Evolutionary conservation across 2,329 filamentous ascomycete genomes (phyloP).

Genomic region (Aspergillus ustus): DNA sequence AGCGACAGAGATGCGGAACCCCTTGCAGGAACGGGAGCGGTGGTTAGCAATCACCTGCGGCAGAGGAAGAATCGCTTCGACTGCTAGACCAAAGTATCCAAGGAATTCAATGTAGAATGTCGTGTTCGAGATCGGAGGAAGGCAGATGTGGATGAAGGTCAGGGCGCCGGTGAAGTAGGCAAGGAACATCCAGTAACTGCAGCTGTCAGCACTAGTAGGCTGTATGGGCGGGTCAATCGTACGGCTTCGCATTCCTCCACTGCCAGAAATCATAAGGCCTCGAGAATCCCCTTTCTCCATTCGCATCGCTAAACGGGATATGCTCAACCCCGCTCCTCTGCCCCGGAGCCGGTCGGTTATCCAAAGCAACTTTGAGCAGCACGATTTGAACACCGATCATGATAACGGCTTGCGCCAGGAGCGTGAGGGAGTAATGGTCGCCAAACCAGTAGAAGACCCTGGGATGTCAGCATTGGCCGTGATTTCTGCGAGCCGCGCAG

Average conservation of each 20-base stretch:
- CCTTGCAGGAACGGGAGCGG: constrained; percentile 52
- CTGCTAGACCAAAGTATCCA: constrained; percentile 51
- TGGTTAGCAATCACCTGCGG: constrained; percentile 55
- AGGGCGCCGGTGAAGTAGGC: constrained; percentile 57
- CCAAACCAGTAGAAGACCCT: constrained; percentile 71
- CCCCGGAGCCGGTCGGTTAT: constrained; percentile 55
- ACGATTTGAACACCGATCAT: constrained; percentile 64
- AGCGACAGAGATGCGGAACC: constrained; percentile 54
- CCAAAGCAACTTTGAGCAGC: constrained; percentile 64
- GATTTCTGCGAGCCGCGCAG: background rate
- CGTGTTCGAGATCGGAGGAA: constrained; percentile 53
- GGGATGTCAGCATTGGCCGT: constrained; percentile 12
- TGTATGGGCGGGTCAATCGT: constrained; percentile 30
- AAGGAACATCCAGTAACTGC: constrained; percentile 62
- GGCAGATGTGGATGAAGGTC: constrained; percentile 57
- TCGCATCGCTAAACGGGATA: constrained; percentile 43
- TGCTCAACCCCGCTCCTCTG: constrained; percentile 46
- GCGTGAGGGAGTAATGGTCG: constrained; percentile 61
- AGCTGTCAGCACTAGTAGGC: constrained; percentile 16
- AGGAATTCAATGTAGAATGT: constrained; percentile 49
- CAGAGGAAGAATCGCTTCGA: constrained; percentile 53
- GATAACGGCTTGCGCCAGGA: constrained; percentile 64
- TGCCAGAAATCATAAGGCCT: constrained; percentile 68
- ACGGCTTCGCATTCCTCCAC: constrained; percentile 61
- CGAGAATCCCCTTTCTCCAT: constrained; percentile 34